Evolutionary conservation across 2,329 filamentous ascomycete species (phyloP), one percentile per base, ranked within the genome.

Genomic region (Aspergillus carbonarius): DNA sequence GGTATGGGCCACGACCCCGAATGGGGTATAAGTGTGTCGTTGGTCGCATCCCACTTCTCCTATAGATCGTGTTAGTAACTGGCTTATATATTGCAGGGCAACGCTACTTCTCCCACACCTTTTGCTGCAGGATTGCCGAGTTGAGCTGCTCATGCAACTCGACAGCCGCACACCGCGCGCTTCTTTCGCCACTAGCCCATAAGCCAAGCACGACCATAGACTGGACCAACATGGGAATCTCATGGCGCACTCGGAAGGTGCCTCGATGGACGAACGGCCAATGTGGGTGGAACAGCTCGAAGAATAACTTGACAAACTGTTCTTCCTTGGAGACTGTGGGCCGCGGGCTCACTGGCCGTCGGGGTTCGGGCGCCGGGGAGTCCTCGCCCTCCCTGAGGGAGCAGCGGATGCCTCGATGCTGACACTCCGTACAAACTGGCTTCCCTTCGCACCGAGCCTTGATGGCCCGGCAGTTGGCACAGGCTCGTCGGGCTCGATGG

Each of bases 261-360:
- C 32, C 56, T 53, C 47, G 55, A 39, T 71, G 66, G 8, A 73
- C 37, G n/a, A 74, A 72, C 1, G 70, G 60, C 72, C 72, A 74
- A 34, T 56, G 48, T 0, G 66, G 65, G 20, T 73, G 66, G 17
- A 73, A 73, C 13, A 50, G 7, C 5, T 65, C 49, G 49, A 72
- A 72, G 54, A 70, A 74, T 10, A 66, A 51, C 35, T 44, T n/a
- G 4, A 72, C 48, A 32, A 57, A 71, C 6, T 60, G 50, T 8
- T 60, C 50, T 5, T 39, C 44, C 44, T 63, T 64, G 2, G 23
- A 50, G 4, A 30, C 34, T 2, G n/a, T 27, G 8, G 49, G 35
- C n/a, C 34, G 49, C 20, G 49, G 27, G 13, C 27, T 32, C 32
- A 35, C 18, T n/a, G 27, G 23, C 30, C 20, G 9, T 25, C 27